phyloP scores from a whole-genome alignment of 164 flowering plant genomes.

The Sedum album region DNA sequence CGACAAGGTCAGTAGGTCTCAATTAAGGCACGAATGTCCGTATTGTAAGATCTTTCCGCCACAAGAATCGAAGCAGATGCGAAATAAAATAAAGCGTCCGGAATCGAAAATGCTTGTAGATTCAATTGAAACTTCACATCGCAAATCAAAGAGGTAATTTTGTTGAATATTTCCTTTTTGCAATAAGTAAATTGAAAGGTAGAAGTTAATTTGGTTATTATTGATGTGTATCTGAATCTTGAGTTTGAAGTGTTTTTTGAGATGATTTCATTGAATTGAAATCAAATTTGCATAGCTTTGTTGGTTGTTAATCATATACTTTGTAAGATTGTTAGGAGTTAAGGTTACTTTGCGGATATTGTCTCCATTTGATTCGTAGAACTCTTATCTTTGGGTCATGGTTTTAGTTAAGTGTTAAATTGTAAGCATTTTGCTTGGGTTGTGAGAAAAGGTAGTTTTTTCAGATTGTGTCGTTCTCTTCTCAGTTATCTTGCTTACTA shows the following conservation, averaged over 20 bases:
- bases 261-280: not conserved
- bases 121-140: not conserved
- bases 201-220: not conserved
- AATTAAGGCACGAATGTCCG: constrained; percentile 55
- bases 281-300: not conserved
- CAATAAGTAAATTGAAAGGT: not conserved
- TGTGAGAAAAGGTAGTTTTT: too few species aligned
- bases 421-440: too few species aligned
- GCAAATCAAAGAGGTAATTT: not conserved
- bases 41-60: constrained; percentile 49
- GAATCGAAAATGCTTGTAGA: constrained; percentile 4
- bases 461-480: too few species aligned
- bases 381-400: too few species aligned
- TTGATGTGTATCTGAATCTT: not conserved
- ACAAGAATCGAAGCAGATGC: constrained; percentile 39
- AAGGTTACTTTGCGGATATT: not conserved
- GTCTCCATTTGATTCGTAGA: too few species aligned
- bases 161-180: not conserved
- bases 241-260: not conserved
- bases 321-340: not conserved
- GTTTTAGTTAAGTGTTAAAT: too few species aligned
- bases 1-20: constrained; percentile 45
- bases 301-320: not conserved
- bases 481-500: too few species aligned
- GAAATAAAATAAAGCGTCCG: not conserved